These are phyloP conservation scores for Trichoderma virens DNA, from an alignment of 495 filamentous ascomycete species.

Conservation along the genomic window DNA sequence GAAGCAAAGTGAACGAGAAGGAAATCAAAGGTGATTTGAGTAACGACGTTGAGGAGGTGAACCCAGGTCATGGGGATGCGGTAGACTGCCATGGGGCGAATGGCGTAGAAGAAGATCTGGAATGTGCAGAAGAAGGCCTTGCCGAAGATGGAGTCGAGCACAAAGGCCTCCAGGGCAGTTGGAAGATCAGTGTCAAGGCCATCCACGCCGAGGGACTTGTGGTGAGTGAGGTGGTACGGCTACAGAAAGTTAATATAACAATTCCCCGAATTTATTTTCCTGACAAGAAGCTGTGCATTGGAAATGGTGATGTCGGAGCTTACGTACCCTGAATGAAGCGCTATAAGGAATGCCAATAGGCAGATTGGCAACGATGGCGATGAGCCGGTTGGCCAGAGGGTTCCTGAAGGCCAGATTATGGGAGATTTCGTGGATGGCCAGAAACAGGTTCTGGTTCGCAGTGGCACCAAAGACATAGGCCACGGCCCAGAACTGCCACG, in stretches of 20 bases:
- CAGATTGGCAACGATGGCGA: constrained; percentile 90
- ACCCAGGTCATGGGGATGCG: constrained; percentile 78
- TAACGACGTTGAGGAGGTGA: constrained; percentile 70
- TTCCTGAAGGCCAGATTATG: constrained; percentile 94
- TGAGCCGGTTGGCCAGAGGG: constrained; percentile 70
- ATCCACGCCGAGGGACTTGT: constrained; percentile 96
- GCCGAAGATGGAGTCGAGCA: constrained; percentile 92
- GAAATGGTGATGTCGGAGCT: too few relatives aligned
- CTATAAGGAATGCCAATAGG: constrained; percentile 95
- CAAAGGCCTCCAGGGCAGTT: constrained; percentile 81
- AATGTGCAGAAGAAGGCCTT: constrained; percentile 99
- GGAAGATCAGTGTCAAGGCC: constrained; percentile 96
- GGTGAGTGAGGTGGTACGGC: constrained; percentile 98
- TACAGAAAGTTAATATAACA: constrained; percentile 22
- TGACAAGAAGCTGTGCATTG: not conserved
- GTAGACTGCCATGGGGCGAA: constrained; percentile 96
- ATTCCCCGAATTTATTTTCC: not conserved
- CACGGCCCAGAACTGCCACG: constrained; percentile 72
- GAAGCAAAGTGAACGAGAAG: constrained; percentile 51
- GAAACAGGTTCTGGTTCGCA: constrained; percentile 96
- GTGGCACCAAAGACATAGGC: constrained; percentile 94
- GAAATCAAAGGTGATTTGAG: constrained; percentile 73
- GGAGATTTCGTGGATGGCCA: constrained; percentile 98
- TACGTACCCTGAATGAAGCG: constrained; percentile 80
- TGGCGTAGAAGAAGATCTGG: constrained; percentile 98